Base-by-base conservation (phyloP, 768 basidiomycete genomes). In the Collybia nuda region DNA sequence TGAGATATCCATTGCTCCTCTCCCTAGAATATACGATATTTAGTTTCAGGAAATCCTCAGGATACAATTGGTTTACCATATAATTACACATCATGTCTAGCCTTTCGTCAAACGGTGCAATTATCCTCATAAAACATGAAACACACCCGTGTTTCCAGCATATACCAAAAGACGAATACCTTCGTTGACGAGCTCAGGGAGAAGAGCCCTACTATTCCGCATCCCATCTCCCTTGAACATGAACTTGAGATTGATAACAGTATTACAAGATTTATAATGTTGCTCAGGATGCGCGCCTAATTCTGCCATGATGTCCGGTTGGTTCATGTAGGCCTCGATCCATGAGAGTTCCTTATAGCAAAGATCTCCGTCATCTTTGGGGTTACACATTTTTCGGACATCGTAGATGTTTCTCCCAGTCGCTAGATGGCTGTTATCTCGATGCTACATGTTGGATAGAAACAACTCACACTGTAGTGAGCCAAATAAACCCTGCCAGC, bases 261-360 rank as follows among this genome's bases (percentile, higher is more conserved):
- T 79, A 58, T 85, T 92, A 68, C 91, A 93, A 17, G 78, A 78
- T 53, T 79, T 73, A 62, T 91, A 93, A 0, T 73, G 70, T 40
- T 69, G 65, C 2, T 75, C 66, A 1, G 81, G 76, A 56, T 84
- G 74, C 11, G 82, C 91, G 40, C 93, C 93, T 23, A 95, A 78
- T 6, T 82, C 81, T n/a, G 77, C 79, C 74, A 96, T 96, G 66
- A 84, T 73, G 50, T 78, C 77, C 3, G 85, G 78, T 44, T 81
- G 69, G 65, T 98, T 97, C 79, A 98, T 75, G 80, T 86, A 98
- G 0, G 75, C 79, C 57, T 97, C 95, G 62, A 97, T 83, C 90
- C 90, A 97, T 14, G 67, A 59, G 79, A 97, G 85, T 70, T 96
- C 77, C 50, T 66, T 74, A 65, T 91, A 93, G 72, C 91, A 93